Base-by-base conservation (phyloP, 305 asterid genomes). In the Rubia tinctorum region DNA sequence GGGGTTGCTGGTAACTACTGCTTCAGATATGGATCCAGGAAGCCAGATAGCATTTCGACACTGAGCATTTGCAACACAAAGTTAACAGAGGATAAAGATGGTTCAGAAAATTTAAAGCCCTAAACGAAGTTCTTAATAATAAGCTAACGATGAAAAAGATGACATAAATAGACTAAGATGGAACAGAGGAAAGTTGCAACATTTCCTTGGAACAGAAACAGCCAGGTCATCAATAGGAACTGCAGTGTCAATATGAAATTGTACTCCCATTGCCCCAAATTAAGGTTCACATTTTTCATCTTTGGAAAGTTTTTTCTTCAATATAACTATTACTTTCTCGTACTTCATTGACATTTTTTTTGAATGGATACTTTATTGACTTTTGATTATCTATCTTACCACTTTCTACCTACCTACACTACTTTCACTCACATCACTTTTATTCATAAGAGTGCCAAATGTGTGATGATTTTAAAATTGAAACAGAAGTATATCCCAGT, bases 1-100 rank as follows among this genome's bases (percentile, higher is more conserved):
- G 56, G 75, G 65, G 73, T 78, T 83, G 76, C 88, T 73, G 74
- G 96, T 88, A 79, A 94, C 95, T 47, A 65, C 71, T 68, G 99
- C 99, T 78, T 91, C 95, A 74, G 90, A 83, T 74, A 87, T 77
- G 69, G 97, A 86, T 59, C 97, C 95, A 73, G 99, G 99, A 75
- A 94, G 97, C 99, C 99, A 94, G 80, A 90, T 89, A 53, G 65
- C 99, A 79, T 84, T 89, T 84, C 97, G 88, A 80, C 99, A 94
- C 98, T 94, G 95, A 51, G 47, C 63, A 69, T 49, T 79, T 71
- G 65, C 60, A 79, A 58, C 45, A 76, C 62, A 53, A 73, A 78
- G 73, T 78, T 63, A 78, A 30, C 59, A 72, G 17, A 44, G 79
- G 72, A 55, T 79, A 75, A 59, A 53, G 59, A 37, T 56, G 71